Percentiles rank a stretch among this genome's conserved stretches.
phyloP scores from a whole-genome alignment of 2,329 filamentous ascomycete species.

The Colletotrichum lini region DNA sequence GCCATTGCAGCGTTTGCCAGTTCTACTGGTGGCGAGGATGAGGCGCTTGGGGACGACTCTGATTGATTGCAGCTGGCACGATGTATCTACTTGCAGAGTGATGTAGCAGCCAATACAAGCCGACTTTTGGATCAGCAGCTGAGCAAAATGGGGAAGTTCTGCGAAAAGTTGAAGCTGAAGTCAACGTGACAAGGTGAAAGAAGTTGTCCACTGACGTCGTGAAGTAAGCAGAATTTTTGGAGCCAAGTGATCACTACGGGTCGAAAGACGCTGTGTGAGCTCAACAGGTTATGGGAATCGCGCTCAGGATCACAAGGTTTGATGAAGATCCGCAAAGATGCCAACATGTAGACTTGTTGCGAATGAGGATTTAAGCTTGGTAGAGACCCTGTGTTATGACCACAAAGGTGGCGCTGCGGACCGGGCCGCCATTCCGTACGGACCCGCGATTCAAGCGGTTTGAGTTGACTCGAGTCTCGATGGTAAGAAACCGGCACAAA shows the following conservation, averaged over 20 bases:
- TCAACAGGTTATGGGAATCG: no score
- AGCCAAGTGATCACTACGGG: no score
- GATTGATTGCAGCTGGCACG: conserved; percentile 3
- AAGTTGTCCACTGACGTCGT: no score
- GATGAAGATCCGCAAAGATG: no score
- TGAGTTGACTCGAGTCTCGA: background rate
- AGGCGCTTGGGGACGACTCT: conserved; percentile 32
- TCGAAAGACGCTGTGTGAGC: no score
- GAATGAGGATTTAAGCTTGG: no score
- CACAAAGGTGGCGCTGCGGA: background rate
- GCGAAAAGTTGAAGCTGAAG: no score
- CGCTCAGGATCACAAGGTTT: no score
- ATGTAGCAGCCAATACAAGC: background rate
- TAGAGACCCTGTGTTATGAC: background rate
- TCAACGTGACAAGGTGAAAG: no score
- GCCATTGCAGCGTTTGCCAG: conserved; percentile 22
- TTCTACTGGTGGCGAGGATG: conserved; percentile 28
- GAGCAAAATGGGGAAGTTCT: no score
- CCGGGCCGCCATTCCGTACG: background rate
- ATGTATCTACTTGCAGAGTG: background rate
- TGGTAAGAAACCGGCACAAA: background rate
- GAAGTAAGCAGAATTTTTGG: no score
- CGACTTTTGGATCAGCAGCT: no score
- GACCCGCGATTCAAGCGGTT: background rate
- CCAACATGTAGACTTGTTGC: background rate